Percentiles rank a stretch among this genome's conserved stretches.
Evolutionary conservation across 768 basidiomycete species (phyloP).

Genomic region (Flagelloscypha sp.): DNA sequence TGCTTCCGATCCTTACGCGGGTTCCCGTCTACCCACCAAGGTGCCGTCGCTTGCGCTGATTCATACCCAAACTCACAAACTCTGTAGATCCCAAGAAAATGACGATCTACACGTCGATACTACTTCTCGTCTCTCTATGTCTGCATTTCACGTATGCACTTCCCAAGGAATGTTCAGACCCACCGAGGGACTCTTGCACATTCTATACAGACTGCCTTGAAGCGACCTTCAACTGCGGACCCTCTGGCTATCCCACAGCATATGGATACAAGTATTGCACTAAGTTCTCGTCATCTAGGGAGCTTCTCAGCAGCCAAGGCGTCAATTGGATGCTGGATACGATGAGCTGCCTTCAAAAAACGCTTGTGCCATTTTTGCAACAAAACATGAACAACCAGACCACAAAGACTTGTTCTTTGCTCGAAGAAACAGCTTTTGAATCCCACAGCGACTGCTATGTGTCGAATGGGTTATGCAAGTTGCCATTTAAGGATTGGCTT

Average conservation of each 20-base stretch:
- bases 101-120: no score
- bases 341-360: conserved; percentile 38
- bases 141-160: no score
- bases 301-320: conserved; percentile 22
- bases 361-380: conserved; percentile 25
- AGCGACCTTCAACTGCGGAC: conserved; percentile 34
- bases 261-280: conserved; percentile 33
- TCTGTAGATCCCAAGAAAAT: no score
- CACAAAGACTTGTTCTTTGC: no score
- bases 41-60: no score
- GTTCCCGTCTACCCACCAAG: no score
- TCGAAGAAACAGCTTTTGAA: conserved; percentile 31
- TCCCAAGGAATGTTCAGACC: conserved; percentile 20
- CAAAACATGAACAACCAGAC: conserved; percentile 26
- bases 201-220: conserved; percentile 41
- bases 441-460: conserved; percentile 35
- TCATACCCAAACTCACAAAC: no score
- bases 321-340: conserved; percentile 36
- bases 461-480: conserved; percentile 31
- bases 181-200: conserved; percentile 29
- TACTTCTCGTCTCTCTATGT: no score
- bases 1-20: no score
- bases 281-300: conserved; percentile 25
- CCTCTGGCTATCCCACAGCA: conserved; percentile 33
- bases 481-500: conserved; percentile 28